These are phyloP conservation scores for Fistulinella prunicolor DNA, from an alignment of 768 basidiomycete genomes.

Conservation along the genomic window DNA sequence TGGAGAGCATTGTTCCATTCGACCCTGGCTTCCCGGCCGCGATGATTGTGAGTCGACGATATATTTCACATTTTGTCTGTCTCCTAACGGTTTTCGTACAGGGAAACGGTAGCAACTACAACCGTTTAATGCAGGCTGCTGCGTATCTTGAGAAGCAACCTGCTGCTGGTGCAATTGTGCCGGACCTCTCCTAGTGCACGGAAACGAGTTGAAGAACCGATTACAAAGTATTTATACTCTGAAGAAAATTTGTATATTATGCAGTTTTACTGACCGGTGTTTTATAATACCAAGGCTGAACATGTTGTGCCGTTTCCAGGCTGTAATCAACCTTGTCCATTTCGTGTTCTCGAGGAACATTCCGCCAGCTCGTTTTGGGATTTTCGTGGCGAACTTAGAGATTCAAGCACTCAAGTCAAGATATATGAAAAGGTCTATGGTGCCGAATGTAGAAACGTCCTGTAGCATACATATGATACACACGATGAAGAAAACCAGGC, in stretches of 20 bases:
- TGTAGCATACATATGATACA: neutral
- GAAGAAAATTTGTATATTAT: neutral
- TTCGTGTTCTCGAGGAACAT: too few species aligned
- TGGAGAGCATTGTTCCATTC: conserved; percentile 38
- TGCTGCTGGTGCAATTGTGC: neutral
- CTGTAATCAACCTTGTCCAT: too few species aligned
- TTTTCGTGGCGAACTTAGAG: too few species aligned
- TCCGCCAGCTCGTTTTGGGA: too few species aligned
- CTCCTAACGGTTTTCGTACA: conserved; percentile 1
- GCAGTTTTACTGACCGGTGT: too few species aligned
- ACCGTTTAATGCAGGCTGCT: conserved; percentile 3
- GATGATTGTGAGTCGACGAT: conserved; percentile 30
- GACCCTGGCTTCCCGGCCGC: conserved; percentile 38
- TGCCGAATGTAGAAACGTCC: neutral
- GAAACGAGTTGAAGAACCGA: neutral
- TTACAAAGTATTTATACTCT: neutral
- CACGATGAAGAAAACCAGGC: neutral
- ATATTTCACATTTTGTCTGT: neutral
- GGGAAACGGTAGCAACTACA: conserved; percentile 17
- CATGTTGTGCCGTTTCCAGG: too few species aligned
- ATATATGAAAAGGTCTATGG: neutral
- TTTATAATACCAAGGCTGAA: too few species aligned
- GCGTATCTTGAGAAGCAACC: conserved; percentile 25
- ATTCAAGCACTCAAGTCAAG: too few species aligned
- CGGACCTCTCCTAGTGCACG: conserved; percentile 3